Percentiles rank a stretch among this genome's conserved stretches.
Conservation (phyloP, 495 filamentous ascomycete species). For the Hyaloscypha bicolor region DNA sequence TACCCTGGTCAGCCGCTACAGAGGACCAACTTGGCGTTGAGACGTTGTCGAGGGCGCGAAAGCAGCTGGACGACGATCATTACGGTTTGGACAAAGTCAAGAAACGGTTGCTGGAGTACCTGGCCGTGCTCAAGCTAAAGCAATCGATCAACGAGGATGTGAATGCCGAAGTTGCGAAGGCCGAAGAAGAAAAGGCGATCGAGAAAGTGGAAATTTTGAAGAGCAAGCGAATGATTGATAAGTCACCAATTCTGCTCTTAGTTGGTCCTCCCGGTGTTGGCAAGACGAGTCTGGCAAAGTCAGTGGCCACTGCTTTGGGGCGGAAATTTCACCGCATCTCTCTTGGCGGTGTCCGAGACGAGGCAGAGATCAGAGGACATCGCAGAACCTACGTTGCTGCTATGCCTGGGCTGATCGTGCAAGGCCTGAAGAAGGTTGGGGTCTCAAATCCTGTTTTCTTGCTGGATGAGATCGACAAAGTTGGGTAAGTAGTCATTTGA, state of each 20-base stretch:
- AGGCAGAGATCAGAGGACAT: constrained; percentile 96
- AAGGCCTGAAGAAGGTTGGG: constrained; percentile 93
- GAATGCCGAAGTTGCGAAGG: constrained; percentile 71
- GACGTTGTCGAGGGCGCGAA: constrained; percentile 75
- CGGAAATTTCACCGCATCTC: constrained; percentile 98
- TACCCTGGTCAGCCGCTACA: constrained; percentile 88
- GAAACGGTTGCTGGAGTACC: constrained; percentile 92
- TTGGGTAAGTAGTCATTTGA: constrained; percentile 53
- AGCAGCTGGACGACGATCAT: constrained; percentile 94
- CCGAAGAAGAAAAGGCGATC: constrained; percentile 56
- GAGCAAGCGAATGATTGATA: constrained; percentile 81
- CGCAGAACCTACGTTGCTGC: constrained; percentile 96
- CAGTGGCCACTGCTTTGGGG: constrained; percentile 86
- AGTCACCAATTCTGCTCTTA: constrained; percentile 92
- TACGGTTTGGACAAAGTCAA: constrained; percentile 98
- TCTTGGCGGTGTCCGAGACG: constrained; percentile 92
- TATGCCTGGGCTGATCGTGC: constrained; percentile 95
- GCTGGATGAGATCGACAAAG: constrained; percentile 98
- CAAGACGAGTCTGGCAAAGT: constrained; percentile 95
- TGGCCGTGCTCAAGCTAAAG: constrained; percentile 93
- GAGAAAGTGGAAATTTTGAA: constrained; percentile 68
- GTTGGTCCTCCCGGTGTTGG: constrained; percentile 95
- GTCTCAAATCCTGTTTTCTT: constrained; percentile 96
- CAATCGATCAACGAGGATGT: constrained; percentile 81
- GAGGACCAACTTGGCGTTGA: constrained; percentile 85